Conservation (phyloP, 305 asterid species). For the Fraxinus ornus region DNA sequence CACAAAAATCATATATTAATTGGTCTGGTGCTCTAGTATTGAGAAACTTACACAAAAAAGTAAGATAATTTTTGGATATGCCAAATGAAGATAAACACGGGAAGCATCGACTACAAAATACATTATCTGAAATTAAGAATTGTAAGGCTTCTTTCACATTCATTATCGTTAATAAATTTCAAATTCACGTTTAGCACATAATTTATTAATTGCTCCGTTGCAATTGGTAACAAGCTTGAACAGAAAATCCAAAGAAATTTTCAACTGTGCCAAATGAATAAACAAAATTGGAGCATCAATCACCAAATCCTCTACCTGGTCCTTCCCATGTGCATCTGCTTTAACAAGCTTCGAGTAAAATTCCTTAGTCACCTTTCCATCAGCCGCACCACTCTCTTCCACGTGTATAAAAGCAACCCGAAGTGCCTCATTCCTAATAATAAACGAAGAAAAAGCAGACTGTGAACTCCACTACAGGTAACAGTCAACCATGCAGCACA, state of each 20-base stretch:
- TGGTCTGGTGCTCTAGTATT: background rate
- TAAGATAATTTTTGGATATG: background rate
- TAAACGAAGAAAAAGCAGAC: conserved; percentile 14
- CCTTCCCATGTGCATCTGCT: conserved; percentile 93
- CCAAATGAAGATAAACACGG: background rate
- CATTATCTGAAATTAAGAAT: background rate
- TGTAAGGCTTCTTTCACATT: background rate
- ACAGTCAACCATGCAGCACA: background rate
- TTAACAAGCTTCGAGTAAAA: conserved; percentile 92
- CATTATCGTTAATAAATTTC: background rate
- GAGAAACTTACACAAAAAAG: background rate
- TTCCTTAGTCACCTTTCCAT: conserved; percentile 63
- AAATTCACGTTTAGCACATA: background rate
- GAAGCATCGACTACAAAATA: background rate
- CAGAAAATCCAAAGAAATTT: background rate
- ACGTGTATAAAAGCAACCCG: conserved; percentile 96
- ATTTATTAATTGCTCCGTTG: background rate
- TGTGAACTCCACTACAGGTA: conserved; percentile 19
- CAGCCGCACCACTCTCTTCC: conserved; percentile 64
- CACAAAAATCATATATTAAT: background rate
- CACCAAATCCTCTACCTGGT: conserved; percentile 59
- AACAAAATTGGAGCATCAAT: conserved; percentile 15
- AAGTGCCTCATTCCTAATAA: conserved; percentile 89
- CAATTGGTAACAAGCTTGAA: background rate
- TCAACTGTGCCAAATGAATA: conserved; percentile 13